These are phyloP conservation scores for Pseudocercospora ulei DNA, from an alignment of 2,329 filamentous ascomycete genomes.

Conservation along the genomic window DNA sequence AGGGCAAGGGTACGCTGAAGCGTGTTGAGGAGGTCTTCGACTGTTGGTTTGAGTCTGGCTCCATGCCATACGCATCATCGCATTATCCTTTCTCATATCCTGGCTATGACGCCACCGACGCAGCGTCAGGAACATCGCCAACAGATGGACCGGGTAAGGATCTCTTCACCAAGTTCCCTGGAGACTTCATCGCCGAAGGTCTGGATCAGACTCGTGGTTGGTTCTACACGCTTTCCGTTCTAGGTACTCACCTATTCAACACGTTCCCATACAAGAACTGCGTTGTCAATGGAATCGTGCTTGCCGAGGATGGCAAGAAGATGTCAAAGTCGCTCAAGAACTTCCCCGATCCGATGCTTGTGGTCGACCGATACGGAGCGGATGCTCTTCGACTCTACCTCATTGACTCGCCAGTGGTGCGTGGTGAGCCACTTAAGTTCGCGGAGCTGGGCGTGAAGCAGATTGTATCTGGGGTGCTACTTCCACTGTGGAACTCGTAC, in stretches of 20 bases:
- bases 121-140: conserved; percentile 27
- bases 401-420: conserved; percentile 91
- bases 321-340: conserved; percentile 98
- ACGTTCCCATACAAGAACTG: conserved; percentile 85
- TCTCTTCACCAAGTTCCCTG: conserved; percentile 73
- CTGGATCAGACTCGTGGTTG: conserved; percentile 89
- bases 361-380: conserved; percentile 82
- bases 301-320: conserved; percentile 93
- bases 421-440: conserved; percentile 81
- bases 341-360: conserved; percentile 74
- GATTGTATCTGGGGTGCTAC: conserved; percentile 79
- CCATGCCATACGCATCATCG: conserved; percentile 84
- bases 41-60: conserved; percentile 94
- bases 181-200: conserved; percentile 89
- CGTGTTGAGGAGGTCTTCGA: conserved; percentile 86
- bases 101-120: conserved; percentile 40
- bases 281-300: conserved; percentile 89
- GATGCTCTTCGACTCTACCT: conserved; percentile 90
- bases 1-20: conserved; percentile 71
- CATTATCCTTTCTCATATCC: conserved; percentile 90
- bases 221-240: conserved; percentile 87
- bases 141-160: conserved; percentile 37
- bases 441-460: conserved; percentile 90
- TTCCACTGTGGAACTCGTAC: conserved; percentile 93
- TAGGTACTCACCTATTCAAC: conserved; percentile 80